A percentile compares a stretch with the other conserved stretches of the same genome.
phyloP scores from a whole-genome alignment of 768 basidiomycete species.

The Daedalea quercina region DNA sequence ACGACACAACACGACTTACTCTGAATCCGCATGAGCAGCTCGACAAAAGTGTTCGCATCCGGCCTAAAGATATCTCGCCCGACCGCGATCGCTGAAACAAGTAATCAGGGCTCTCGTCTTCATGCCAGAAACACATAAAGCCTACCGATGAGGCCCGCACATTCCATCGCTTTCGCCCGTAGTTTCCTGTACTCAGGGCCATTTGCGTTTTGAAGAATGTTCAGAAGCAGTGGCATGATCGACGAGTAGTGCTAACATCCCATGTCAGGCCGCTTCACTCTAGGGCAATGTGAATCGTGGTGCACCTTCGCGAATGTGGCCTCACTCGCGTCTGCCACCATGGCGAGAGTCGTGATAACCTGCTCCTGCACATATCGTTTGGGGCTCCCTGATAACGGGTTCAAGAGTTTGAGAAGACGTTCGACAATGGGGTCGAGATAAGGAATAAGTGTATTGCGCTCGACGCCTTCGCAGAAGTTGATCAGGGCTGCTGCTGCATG shows the following conservation, averaged over 20 bases:
- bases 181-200: conserved; percentile 60
- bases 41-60: conserved; percentile 66
- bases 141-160: conserved; percentile 77
- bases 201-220: conserved; percentile 68
- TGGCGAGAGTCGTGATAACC: conserved; percentile 80
- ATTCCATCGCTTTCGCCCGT: conserved; percentile 85
- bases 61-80: conserved; percentile 73
- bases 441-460: conserved; percentile 61
- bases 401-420: conserved; percentile 58
- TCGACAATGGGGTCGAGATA: conserved; percentile 80
- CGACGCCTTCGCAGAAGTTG: conserved; percentile 88
- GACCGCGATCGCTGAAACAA: conserved; percentile 68
- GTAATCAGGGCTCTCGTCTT: not conserved
- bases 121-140: not conserved
- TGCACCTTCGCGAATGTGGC: conserved; percentile 64
- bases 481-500: conserved; percentile 86
- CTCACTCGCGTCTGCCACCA: conserved; percentile 86
- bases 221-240: conserved; percentile 78
- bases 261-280: not conserved
- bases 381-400: conserved; percentile 40
- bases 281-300: not conserved
- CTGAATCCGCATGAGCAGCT: conserved; percentile 71
- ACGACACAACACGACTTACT: conserved; percentile 39
- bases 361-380: conserved; percentile 81
- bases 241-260: conserved; percentile 55